Conservation (phyloP, 352 stramenopile species). For the Pythium dissimile region DNA sequence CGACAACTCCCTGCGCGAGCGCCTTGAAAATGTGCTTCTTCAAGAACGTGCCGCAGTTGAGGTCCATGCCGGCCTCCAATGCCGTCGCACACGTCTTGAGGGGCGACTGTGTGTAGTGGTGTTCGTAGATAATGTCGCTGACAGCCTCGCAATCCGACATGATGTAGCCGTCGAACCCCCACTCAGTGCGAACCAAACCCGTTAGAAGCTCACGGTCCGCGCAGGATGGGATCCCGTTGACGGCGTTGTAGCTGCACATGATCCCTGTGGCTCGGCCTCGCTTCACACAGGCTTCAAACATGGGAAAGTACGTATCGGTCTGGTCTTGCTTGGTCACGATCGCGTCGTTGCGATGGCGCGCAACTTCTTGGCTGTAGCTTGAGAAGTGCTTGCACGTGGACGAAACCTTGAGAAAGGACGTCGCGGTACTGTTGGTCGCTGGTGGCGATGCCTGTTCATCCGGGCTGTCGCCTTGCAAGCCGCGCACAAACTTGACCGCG, state of each 20-base stretch:
- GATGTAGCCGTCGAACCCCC: constrained; percentile 91
- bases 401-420: constrained; percentile 72
- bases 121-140: constrained; percentile 61
- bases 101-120: constrained; percentile 78
- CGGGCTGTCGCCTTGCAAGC: constrained; percentile 68
- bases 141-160: constrained; percentile 91
- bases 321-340: constrained; percentile 87
- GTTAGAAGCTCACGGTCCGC: constrained; percentile 83
- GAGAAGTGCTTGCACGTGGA: constrained; percentile 93
- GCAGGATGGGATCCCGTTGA: constrained; percentile 91
- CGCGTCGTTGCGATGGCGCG: constrained; percentile 85
- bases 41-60: constrained; percentile 84
- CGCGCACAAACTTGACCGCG: constrained; percentile 77
- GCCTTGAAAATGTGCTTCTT: constrained; percentile 56
- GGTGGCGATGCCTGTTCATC: constrained; percentile 10
- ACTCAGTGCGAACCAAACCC: constrained; percentile 67
- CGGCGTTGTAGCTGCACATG: constrained; percentile 96
- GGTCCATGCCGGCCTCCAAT: constrained; percentile 71
- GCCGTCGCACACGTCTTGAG: constrained; percentile 49
- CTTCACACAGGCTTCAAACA: constrained; percentile 81
- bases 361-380: constrained; percentile 82
- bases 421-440: neutral
- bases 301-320: constrained; percentile 87
- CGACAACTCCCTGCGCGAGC: constrained; percentile 58
- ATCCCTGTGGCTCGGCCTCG: constrained; percentile 73